Evolutionary conservation across 306 rosid species (phyloP).

Genomic region (Mucuna pruriens): DNA sequence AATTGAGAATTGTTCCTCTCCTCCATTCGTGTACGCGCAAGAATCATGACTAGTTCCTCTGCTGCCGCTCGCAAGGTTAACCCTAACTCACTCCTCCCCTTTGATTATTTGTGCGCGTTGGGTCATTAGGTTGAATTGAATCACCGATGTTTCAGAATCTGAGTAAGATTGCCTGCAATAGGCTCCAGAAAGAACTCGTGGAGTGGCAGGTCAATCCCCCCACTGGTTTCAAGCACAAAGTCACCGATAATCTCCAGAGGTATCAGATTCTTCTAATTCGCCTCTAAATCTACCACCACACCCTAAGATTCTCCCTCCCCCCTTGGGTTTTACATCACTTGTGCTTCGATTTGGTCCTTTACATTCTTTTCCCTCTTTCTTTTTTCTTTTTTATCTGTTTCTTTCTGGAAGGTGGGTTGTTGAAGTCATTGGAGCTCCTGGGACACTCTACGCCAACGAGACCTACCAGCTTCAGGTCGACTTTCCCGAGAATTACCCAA

Average conservation of each 20-base stretch:
- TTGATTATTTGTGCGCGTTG: neutral
- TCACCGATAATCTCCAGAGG: conserved; percentile 97
- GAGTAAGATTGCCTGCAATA: conserved; percentile 98
- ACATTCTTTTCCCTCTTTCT: neutral
- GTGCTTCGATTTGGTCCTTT: neutral
- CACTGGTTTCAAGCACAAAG: conserved; percentile 90
- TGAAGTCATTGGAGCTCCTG: conserved; percentile 98
- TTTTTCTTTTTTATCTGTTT: neutral
- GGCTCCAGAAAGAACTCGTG: conserved; percentile 94
- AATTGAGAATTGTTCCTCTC: conserved; percentile 22
- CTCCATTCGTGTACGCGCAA: conserved; percentile 45
- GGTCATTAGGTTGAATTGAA: neutral
- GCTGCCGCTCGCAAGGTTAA: conserved; percentile 85
- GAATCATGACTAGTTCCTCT: conserved; percentile 94
- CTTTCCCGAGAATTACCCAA: conserved; percentile 98
- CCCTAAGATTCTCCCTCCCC: neutral
- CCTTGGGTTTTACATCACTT: neutral
- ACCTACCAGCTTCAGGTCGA: conserved; percentile 99
- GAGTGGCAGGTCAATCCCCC: conserved; percentile 99
- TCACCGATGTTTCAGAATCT: conserved; percentile 60
- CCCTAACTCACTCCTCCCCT: conserved; percentile 22
- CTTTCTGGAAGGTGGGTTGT: conserved; percentile 85
- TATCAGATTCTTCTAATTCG: conserved; percentile 30
- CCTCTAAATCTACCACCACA: neutral
- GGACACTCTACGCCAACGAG: conserved; percentile 90